A percentile compares a stretch with the other conserved stretches of the same genome.
Conservation (phyloP, 2,329 filamentous ascomycete species). For the Xenoacremonium recifei region DNA sequence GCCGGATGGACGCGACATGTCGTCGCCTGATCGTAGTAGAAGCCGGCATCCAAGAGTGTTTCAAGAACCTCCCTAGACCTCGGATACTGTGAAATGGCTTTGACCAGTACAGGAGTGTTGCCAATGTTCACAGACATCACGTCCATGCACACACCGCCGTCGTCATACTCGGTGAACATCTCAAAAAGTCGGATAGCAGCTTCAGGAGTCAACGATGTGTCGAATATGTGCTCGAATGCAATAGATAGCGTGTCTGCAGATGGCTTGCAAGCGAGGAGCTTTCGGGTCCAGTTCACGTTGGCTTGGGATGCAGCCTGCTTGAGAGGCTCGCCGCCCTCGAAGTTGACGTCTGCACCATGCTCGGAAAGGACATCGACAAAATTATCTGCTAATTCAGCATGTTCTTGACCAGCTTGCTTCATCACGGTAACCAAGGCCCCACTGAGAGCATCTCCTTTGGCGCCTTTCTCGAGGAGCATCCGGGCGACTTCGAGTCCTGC, state of each 20-base stretch:
- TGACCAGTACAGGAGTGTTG: constrained; percentile 48
- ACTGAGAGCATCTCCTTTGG: constrained; percentile 44
- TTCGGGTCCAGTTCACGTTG: constrained; percentile 46
- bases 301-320: constrained; percentile 52
- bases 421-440: constrained; percentile 46
- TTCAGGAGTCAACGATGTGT: constrained; percentile 48
- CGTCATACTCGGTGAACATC: constrained; percentile 49
- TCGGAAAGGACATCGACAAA: constrained; percentile 43
- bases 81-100: constrained; percentile 54
- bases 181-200: constrained; percentile 49
- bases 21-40: constrained; percentile 56
- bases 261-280: constrained; percentile 50
- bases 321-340: constrained; percentile 52
- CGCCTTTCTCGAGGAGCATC: constrained; percentile 49
- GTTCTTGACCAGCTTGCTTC: constrained; percentile 38
- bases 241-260: constrained; percentile 48
- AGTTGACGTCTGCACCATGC: constrained; percentile 47
- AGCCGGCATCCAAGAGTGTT: constrained; percentile 55
- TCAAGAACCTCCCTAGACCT: constrained; percentile 51
- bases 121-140: constrained; percentile 44
- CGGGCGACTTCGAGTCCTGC: constrained; percentile 46
- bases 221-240: constrained; percentile 57
- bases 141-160: constrained; percentile 49
- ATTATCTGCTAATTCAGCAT: constrained; percentile 37
- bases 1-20: constrained; percentile 43